These are phyloP conservation scores for Trichoderma endophyticum DNA, from an alignment of 2,329 filamentous ascomycete species.

Conservation along the genomic window DNA sequence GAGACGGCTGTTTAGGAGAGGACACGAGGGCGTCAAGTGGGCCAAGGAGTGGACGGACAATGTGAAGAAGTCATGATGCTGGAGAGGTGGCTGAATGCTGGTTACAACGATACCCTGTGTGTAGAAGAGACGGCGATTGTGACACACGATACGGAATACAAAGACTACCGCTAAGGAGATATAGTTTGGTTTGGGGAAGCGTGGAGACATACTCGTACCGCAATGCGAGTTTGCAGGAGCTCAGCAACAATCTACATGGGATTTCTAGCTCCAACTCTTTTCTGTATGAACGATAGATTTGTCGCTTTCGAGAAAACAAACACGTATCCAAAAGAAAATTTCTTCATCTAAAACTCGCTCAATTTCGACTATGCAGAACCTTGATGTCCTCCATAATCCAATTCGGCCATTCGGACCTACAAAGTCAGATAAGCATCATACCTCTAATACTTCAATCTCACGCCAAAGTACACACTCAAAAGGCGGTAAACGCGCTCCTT, in stretches of 20 bases:
- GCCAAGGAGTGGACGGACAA: conserved; percentile 69
- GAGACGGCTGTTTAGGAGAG: conserved; percentile 68
- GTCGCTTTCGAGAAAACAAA: not conserved
- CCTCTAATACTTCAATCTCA: not conserved
- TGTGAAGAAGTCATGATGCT: conserved; percentile 37
- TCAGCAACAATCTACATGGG: not conserved
- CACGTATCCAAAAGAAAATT: not conserved
- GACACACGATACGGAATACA: not conserved
- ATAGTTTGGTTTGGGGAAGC: not conserved
- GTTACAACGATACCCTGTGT: conserved; percentile 11
- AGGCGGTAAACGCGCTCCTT: not conserved
- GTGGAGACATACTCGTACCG: not conserved
- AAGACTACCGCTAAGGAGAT: not conserved
- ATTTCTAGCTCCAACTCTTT: not conserved
- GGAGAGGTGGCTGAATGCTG: not conserved
- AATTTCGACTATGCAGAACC: not conserved
- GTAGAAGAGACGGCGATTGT: not conserved
- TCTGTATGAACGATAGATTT: not conserved
- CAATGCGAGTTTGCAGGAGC: not conserved
- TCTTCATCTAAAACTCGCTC: not conserved
- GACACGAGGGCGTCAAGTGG: conserved; percentile 70
- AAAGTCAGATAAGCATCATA: too few relatives aligned
- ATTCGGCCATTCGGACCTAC: not conserved
- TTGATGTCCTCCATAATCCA: not conserved
- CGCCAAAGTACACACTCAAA: not conserved